phyloP scores from a whole-genome alignment of 202 grass and related monocot species.

The Panicum virgatum region DNA sequence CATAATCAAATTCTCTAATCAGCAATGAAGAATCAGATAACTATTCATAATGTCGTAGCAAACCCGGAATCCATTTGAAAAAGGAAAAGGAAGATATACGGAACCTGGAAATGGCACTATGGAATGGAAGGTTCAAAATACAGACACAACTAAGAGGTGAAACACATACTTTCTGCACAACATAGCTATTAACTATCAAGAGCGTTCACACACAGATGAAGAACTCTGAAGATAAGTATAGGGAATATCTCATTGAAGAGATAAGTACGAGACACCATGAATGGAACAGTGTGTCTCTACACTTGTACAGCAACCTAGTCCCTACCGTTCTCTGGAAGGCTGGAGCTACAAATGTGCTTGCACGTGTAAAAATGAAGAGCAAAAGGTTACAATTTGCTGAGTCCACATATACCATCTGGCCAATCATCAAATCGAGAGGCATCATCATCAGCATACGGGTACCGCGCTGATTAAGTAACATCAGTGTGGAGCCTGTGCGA shows the following conservation, averaged over 20 bases:
- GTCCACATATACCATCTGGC: too few species aligned
- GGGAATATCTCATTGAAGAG: neutral
- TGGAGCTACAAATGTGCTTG: neutral
- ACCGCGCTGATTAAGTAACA: too few species aligned
- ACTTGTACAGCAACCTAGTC: constrained; percentile 40
- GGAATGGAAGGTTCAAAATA: neutral
- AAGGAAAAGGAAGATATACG: neutral
- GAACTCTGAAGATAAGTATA: too few species aligned
- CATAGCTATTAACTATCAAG: too few species aligned
- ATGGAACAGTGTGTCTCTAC: constrained; percentile 39
- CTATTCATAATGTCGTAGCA: neutral
- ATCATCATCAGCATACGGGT: too few species aligned
- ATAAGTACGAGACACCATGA: constrained; percentile 34
- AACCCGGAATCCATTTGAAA: neutral
- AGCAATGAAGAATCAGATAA: neutral
- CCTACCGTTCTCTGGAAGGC: constrained; percentile 7
- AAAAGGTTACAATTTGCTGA: too few species aligned
- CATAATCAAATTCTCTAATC: neutral
- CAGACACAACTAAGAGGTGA: too few species aligned
- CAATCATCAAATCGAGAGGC: too few species aligned
- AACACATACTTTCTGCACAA: too few species aligned
- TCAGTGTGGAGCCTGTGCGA: too few species aligned
- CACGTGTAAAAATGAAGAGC: constrained; percentile 40
- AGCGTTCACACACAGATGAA: too few species aligned
- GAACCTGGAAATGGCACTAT: neutral